These are phyloP conservation scores for Nakazawaea laoshanensis DNA, from an alignment of 805 yeast species.

Conservation along the genomic window DNA sequence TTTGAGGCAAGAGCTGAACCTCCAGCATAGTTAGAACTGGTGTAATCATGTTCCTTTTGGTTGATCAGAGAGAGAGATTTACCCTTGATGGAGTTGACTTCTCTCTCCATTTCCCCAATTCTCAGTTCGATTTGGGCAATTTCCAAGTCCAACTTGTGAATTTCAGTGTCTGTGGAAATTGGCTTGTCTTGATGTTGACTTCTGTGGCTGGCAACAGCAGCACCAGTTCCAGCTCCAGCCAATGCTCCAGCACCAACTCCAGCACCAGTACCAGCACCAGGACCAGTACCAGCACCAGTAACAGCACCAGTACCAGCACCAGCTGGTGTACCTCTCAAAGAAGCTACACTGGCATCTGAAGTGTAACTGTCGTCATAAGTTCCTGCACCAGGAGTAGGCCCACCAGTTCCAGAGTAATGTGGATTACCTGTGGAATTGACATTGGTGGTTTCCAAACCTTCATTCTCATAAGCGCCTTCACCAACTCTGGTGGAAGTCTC, in stretches of 20 bases:
- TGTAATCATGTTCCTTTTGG: constrained; percentile 1
- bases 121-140: constrained; percentile 3
- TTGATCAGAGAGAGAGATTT: constrained; percentile 1
- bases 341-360: constrained; percentile 7
- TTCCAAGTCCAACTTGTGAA: constrained; percentile 5
- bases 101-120: constrained; percentile 2
- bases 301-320: neutral
- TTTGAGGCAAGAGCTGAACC: constrained; percentile 6
- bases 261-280: constrained; percentile 1
- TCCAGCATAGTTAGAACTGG: constrained; percentile 4
- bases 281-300: neutral
- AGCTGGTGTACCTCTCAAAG: constrained; percentile 2
- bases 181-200: neutral
- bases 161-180: neutral
- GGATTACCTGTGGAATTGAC: neutral
- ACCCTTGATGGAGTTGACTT: neutral
- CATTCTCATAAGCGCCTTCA: constrained; percentile 1
- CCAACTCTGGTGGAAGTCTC: constrained; percentile 1
- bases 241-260: constrained; percentile 1
- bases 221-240: constrained; percentile 1
- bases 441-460: constrained; percentile 1
- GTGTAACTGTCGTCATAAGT: neutral
- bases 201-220: neutral
- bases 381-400: neutral
- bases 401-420: neutral